Evolutionary conservation across 129 eudicot genomes (phyloP).

Genomic region (Tanacetum coccineum): DNA sequence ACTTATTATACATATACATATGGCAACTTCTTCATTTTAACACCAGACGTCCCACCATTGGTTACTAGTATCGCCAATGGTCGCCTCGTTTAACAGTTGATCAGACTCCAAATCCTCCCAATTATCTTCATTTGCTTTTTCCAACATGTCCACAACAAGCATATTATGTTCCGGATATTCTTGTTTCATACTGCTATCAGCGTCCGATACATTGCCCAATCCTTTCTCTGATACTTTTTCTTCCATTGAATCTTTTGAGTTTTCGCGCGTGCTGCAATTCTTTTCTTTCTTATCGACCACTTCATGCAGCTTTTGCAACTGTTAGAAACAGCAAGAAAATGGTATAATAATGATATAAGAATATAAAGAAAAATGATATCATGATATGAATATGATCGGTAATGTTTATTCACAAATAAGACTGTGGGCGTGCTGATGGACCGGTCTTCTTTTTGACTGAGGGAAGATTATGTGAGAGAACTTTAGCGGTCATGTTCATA

Average conservation of each 20-base stretch:
- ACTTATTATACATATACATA: constrained; percentile 25
- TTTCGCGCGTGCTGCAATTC: constrained; percentile 14
- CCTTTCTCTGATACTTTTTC: constrained; percentile 33
- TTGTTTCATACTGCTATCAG: constrained; percentile 36
- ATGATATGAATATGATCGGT: too few relatives aligned
- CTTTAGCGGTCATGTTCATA: too few relatives aligned
- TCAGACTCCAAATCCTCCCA: constrained; percentile 43
- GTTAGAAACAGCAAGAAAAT: neutral
- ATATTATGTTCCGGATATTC: constrained; percentile 32
- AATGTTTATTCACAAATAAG: too few relatives aligned
- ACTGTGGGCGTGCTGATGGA: too few relatives aligned
- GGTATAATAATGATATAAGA: neutral
- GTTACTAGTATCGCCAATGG: constrained; percentile 22
- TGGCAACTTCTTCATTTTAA: constrained; percentile 22
- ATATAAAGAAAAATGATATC: neutral
- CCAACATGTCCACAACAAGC: constrained; percentile 18
- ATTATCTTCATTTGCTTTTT: constrained; percentile 27
- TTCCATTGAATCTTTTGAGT: constrained; percentile 22
- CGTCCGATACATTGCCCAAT: constrained; percentile 36
- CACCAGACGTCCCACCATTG: constrained; percentile 78
- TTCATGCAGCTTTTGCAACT: constrained; percentile 51
- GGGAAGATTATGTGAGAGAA: too few relatives aligned
- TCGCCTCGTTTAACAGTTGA: constrained; percentile 34
- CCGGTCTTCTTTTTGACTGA: too few relatives aligned
- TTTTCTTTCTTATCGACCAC: constrained; percentile 22